Conservation (phyloP, 257 asterid species). For the Salvia hispanica region DNA sequence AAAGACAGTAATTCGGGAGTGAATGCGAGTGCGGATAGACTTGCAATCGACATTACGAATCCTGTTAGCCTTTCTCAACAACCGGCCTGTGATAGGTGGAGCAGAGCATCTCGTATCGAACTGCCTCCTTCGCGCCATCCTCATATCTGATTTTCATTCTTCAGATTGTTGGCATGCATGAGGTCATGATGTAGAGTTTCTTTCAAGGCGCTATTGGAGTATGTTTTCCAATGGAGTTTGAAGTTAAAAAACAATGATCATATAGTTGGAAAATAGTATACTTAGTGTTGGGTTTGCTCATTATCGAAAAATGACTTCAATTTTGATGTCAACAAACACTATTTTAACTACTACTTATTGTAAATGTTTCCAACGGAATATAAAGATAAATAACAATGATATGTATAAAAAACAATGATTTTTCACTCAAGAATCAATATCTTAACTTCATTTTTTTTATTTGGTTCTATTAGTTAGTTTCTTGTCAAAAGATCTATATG, state of each 20-base stretch:
- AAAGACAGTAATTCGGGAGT: slow-evolving; percentile 8
- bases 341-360: no score
- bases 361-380: no score
- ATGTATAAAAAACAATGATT: no score
- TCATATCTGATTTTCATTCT: slow-evolving; percentile 20
- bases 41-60: slow-evolving; percentile 35
- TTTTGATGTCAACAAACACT: no score
- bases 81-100: background rate
- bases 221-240: slow-evolving; percentile 1
- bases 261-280: no score
- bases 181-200: background rate
- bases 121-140: slow-evolving; percentile 38
- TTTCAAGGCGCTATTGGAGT: background rate
- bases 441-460: no score
- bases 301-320: no score
- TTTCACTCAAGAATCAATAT: no score
- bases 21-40: slow-evolving; percentile 1
- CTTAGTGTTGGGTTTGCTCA: no score
- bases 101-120: slow-evolving; percentile 40
- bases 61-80: slow-evolving; percentile 38
- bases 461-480: no score
- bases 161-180: slow-evolving; percentile 4
- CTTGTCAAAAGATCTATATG: no score
- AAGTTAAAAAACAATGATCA: slow-evolving; percentile 1
- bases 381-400: no score